phyloP scores from a whole-genome alignment of 768 basidiomycete genomes.

The Gelatoporia subvermispora region DNA sequence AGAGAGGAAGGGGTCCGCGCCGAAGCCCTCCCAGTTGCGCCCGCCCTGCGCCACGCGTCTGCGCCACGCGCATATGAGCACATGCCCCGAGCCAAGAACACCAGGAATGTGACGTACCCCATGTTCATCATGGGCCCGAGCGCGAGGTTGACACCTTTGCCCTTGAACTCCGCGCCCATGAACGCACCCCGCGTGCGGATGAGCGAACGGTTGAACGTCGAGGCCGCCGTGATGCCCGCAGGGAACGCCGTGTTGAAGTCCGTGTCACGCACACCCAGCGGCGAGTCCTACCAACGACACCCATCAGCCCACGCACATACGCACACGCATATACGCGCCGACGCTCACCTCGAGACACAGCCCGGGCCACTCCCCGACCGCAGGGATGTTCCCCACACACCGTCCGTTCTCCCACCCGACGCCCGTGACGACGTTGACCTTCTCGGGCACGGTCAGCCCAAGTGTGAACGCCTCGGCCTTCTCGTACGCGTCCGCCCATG shows the following conservation, averaged over 20 bases:
- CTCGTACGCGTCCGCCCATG: conserved; percentile 16
- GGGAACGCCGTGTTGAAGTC: conserved; percentile 80
- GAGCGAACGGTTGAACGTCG: conserved; percentile 79
- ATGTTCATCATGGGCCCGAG: conserved; percentile 86
- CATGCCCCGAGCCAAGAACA: neutral
- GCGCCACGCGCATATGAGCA: neutral
- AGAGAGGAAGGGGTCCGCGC: conserved; percentile 82
- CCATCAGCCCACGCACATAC: neutral
- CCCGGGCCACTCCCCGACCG: conserved; percentile 54
- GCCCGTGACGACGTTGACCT: conserved; percentile 61
- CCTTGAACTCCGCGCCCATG: conserved; percentile 79
- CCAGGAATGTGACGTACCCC: conserved; percentile 30
- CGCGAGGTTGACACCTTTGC: conserved; percentile 80
- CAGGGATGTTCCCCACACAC: conserved; percentile 65
- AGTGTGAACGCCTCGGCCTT: conserved; percentile 21
- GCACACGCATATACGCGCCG: neutral
- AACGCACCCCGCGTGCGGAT: conserved; percentile 71
- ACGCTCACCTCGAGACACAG: conserved; percentile 60
- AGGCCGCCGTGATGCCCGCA: conserved; percentile 75
- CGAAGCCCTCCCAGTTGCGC: conserved; percentile 95
- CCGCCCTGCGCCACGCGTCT: conserved; percentile 71
- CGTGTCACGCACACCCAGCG: conserved; percentile 71
- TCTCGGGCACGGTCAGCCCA: conserved; percentile 60
- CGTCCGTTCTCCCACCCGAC: conserved; percentile 60
- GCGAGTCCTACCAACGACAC: conserved; percentile 47